Evolutionary conservation across 176 grass and related monocot genomes (phyloP).

Genomic region (Thalia dealbata): DNA sequence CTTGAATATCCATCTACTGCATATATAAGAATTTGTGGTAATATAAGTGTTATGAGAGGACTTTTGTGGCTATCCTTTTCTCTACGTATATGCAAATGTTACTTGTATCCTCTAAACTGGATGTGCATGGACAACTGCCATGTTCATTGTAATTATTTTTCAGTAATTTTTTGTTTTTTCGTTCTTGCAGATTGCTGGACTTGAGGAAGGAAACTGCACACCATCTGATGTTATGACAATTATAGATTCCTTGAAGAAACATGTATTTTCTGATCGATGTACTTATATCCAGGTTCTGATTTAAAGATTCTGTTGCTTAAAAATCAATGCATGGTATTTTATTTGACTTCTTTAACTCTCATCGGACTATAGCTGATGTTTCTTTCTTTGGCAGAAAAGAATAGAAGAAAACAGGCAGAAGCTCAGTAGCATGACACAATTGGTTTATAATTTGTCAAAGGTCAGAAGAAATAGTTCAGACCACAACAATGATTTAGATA

Average conservation of each 20-base stretch:
- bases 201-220: slow-evolving; percentile 32
- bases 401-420: slow-evolving; percentile 64
- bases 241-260: slow-evolving; percentile 72
- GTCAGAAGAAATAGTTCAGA: slow-evolving; percentile 42
- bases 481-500: slow-evolving; percentile 37
- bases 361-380: not conserved
- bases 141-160: not conserved
- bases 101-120: not conserved
- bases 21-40: not conserved
- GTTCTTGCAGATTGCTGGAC: slow-evolving; percentile 11
- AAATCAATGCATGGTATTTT: slow-evolving; percentile 7
- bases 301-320: slow-evolving; percentile 2
- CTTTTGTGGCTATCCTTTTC: not conserved
- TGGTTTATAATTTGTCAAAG: slow-evolving; percentile 44
- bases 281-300: slow-evolving; percentile 65
- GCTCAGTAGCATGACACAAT: slow-evolving; percentile 51
- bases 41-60: not conserved
- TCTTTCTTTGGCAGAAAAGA: slow-evolving; percentile 46
- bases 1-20: not conserved
- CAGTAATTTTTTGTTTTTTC: slow-evolving; percentile 8
- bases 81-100: not conserved
- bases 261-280: slow-evolving; percentile 41
- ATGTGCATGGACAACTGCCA: not conserved
- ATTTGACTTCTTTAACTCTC: not conserved
- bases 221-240: slow-evolving; percentile 30